phyloP scores from a whole-genome alignment of 495 filamentous ascomycete species.

The Penicillium soppii region DNA sequence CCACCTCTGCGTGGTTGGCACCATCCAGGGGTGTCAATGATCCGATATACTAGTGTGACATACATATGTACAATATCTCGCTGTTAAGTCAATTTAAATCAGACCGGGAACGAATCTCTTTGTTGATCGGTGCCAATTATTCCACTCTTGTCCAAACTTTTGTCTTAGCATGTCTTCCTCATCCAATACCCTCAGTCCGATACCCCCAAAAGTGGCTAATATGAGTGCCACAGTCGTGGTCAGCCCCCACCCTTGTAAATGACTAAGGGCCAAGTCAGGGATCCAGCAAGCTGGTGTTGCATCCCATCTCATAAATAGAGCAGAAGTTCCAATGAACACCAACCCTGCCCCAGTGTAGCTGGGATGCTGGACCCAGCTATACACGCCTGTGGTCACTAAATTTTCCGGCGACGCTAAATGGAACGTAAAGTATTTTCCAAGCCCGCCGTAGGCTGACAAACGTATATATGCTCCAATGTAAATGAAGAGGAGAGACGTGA shows the following conservation, averaged over 20 bases:
- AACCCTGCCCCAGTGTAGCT: conserved; percentile 42
- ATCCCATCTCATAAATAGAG: conserved; percentile 35
- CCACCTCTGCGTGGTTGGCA: too few species aligned
- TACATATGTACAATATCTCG: not conserved
- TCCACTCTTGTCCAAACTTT: conserved; percentile 44
- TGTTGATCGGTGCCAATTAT: conserved; percentile 38
- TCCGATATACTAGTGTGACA: too few species aligned
- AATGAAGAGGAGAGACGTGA: conserved; percentile 25
- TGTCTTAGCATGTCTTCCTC: conserved; percentile 44
- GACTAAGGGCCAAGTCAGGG: conserved; percentile 5
- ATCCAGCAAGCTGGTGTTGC: conserved; percentile 26
- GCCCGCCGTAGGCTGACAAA: conserved; percentile 30
- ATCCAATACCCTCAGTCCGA: conserved; percentile 26
- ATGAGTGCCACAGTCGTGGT: not conserved
- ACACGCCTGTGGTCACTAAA: conserved; percentile 43
- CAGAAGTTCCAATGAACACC: conserved; percentile 14
- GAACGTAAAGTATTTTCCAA: conserved; percentile 51
- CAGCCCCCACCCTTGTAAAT: conserved; percentile 9
- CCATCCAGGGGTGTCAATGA: too few species aligned
- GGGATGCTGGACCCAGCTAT: conserved; percentile 47
- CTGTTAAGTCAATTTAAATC: conserved; percentile 10
- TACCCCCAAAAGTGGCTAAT: not conserved
- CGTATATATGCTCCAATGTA: conserved; percentile 33
- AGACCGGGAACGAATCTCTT: conserved; percentile 26
- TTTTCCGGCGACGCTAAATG: conserved; percentile 40